These are phyloP conservation scores for Coemansia sp. DNA, from an alignment of 192 early-diverging fungal species.

Conservation along the genomic window DNA sequence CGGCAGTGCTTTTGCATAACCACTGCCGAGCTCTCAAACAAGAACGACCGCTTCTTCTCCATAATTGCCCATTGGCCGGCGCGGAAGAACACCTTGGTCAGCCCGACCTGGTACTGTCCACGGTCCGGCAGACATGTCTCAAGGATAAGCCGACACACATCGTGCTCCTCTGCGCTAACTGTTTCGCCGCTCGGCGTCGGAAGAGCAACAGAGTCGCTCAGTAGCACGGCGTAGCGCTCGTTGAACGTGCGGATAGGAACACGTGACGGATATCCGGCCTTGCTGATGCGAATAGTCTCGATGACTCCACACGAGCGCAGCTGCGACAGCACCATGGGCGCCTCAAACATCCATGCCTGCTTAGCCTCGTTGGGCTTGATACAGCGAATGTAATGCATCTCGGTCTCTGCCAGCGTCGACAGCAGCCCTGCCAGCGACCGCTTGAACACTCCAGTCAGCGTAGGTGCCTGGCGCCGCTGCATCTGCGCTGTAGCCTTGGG, in stretches of 20 bases:
- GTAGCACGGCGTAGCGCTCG: slow-evolving; percentile 63
- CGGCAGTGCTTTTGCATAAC: slow-evolving; percentile 78
- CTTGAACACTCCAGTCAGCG: slow-evolving; percentile 52
- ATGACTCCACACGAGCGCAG: slow-evolving; percentile 96
- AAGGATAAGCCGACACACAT: slow-evolving; percentile 63
- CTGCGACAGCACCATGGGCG: slow-evolving; percentile 92
- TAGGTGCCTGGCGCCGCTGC: slow-evolving; percentile 47
- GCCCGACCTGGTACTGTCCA: slow-evolving; percentile 92
- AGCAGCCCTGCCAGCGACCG: slow-evolving; percentile 86
- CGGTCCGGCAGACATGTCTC: slow-evolving; percentile 61
- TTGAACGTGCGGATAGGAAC: slow-evolving; percentile 89
- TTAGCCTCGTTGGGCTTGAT: slow-evolving; percentile 98
- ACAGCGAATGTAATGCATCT: slow-evolving; percentile 96
- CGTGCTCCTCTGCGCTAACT: slow-evolving; percentile 59
- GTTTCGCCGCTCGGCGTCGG: slow-evolving; percentile 13
- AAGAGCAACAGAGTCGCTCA: slow-evolving; percentile 1
- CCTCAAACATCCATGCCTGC: slow-evolving; percentile 84
- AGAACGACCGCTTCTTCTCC: slow-evolving; percentile 87
- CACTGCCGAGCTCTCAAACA: slow-evolving; percentile 73
- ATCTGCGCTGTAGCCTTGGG: slow-evolving; percentile 4
- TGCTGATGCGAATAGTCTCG: slow-evolving; percentile 97
- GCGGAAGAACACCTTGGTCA: slow-evolving; percentile 97
- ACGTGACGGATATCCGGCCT: slow-evolving; percentile 93
- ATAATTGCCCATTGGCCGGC: slow-evolving; percentile 71
- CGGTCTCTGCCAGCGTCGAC: slow-evolving; percentile 88